Evolutionary conservation across 2,329 filamentous ascomycete genomes (phyloP), one percentile per base, ranked within the genome.

Genomic region (Stromatinia cepivora): DNA sequence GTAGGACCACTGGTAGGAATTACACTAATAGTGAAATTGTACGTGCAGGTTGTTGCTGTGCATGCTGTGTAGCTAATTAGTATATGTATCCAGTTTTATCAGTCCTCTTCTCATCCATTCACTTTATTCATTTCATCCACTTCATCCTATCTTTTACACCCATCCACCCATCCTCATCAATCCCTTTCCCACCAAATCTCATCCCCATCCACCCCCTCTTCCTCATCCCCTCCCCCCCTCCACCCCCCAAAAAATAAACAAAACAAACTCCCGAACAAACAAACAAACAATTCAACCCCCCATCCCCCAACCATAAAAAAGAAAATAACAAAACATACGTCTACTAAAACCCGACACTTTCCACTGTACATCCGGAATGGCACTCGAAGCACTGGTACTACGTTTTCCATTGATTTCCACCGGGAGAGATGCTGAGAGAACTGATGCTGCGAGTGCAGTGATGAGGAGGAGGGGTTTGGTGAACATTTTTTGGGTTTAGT

Each of bases 301-400:
- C n/a, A n/a, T n/a, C n/a, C n/a, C n/a, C n/a, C 15, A 8, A 13
- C 2, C 20, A 9, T n/a, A 13, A 36, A 56, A 36, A 56, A 36
- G 31, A 39, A 48, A 65, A 22, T 13, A 6, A 46, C 45, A 39
- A 46, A 9, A 67, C 45, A 15, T n/a, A 72, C 71, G 31, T 56
- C 72, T 67, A 48, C 66, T 70, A 20, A 73, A 71, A 39, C 54
- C 39, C 3, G 50, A 57, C 10, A 72, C 58, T 17, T 61, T 71
- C 72, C 72, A 73, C 15, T 39, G 28, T 22, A 61, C 46, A 39
- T 48, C 45, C 1, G 58, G 52, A 13, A 71, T 46, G 5, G 31
- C 42, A 6, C 7, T 53, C 0, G 46, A 36, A 1, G 31, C 48
- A 34, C 1, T 22, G 13, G 28, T 34, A 48, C 20, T 45, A 17